phyloP scores from a whole-genome alignment of 2,329 filamentous ascomycete species.

The Colletotrichum tropicale region DNA sequence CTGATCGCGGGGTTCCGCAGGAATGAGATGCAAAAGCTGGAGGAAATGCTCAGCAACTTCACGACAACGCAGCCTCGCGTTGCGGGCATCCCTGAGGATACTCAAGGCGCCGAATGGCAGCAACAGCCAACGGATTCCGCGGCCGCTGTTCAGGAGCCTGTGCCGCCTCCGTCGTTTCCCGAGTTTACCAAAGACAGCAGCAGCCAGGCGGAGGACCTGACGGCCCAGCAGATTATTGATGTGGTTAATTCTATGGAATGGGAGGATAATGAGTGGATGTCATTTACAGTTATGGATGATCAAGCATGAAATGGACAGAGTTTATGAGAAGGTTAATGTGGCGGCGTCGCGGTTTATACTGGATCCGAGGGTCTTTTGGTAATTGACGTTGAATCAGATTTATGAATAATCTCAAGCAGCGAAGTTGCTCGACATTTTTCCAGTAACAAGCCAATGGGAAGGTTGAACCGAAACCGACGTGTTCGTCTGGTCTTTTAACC shows the following conservation, averaged over 20 bases:
- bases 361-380: background rate
- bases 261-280: constrained; percentile 17
- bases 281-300: constrained; percentile 4
- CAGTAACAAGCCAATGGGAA: background rate
- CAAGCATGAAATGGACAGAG: background rate
- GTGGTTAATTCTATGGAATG: constrained; percentile 13
- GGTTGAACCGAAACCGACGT: background rate
- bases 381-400: background rate
- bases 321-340: background rate
- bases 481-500: background rate
- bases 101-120: background rate
- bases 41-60: constrained; percentile 35
- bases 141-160: background rate
- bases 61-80: background rate
- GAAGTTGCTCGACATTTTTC: background rate
- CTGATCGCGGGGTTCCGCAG: constrained; percentile 47
- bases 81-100: background rate
- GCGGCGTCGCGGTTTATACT: background rate
- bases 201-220: constrained; percentile 10
- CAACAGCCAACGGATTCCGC: background rate
- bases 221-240: constrained; percentile 13
- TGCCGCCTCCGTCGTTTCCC: background rate
- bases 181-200: background rate
- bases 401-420: background rate
- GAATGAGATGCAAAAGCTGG: constrained; percentile 49